Base-by-base conservation (phyloP, 208 protist species). In the Naegleria fowleri region DNA sequence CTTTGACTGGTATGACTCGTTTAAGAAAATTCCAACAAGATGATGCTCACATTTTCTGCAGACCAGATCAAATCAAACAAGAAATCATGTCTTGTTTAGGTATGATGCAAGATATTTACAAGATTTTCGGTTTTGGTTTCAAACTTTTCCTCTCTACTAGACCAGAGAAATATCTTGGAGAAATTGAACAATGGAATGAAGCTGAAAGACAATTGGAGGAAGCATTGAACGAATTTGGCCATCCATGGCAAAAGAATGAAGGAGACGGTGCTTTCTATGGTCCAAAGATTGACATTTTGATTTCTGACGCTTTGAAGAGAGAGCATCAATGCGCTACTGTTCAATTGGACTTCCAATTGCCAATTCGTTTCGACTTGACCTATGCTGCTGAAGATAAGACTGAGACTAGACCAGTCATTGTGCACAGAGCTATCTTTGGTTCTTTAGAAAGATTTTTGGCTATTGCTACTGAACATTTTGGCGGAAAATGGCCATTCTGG, bases 221-320 rank as follows among this genome's bases (percentile, higher is more conserved):
- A 29, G 96, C 97, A n/a, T 94, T 99, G 16, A 95, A 98, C 93
- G 90, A 93, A 75, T 98, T 97, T 94, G 96, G 94, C 92, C 92
- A 96, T 86, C 93, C 94, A 2, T 99, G 98, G 98, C 92, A 94
- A 76, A 93, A 99, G 90, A 99, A 99, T 94, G 94, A 94, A 76
- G 98, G 98, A 33, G 99, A 99, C 92, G 99, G 99, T 92, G 99
- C 99, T 84, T 99, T 99, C 95, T 99, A 99, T 92, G 99, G 99
- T 83, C 99, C 99, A 84, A 99, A 99, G 96, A 99, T 99, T 92
- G 99, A 99, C 94, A 98, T 99, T 91, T 94, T 98, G 11, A 95
- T 99, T 55, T 94, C 95, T 83, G 98, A 99, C 94, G 97, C 97
- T 22, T 93, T 99, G 43, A 93, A 95, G 48, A 95, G 98, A 48